Conservation (phyloP, 352 stramenopile genomes). For the Phytophthora pinifolia region DNA sequence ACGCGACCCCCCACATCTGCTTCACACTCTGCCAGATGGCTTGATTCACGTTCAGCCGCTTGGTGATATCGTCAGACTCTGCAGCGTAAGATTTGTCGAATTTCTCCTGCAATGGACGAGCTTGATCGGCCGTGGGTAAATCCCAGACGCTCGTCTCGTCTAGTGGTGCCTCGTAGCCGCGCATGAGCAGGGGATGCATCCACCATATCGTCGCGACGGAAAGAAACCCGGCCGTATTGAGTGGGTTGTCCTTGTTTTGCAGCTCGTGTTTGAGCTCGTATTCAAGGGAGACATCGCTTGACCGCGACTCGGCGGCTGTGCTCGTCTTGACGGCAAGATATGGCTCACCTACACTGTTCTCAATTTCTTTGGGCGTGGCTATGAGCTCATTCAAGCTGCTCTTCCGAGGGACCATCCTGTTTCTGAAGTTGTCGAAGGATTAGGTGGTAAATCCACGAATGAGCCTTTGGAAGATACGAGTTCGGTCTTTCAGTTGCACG, state of each 20-base stretch:
- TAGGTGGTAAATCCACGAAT: too few relatives aligned
- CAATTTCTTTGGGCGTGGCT: neutral
- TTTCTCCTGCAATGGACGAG: constrained; percentile 26
- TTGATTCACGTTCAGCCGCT: constrained; percentile 27
- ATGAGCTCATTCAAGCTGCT: neutral
- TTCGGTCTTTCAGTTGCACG: too few relatives aligned
- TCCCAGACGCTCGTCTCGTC: constrained; percentile 35
- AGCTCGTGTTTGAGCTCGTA: neutral
- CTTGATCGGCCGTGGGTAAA: constrained; percentile 30
- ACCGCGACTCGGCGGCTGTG: neutral
- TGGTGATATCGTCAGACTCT: constrained; percentile 8
- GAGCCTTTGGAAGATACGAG: too few relatives aligned
- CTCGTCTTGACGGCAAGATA: neutral
- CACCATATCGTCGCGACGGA: constrained; percentile 46
- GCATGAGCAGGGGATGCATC: constrained; percentile 40
- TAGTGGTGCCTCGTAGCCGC: constrained; percentile 30
- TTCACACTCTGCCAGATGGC: constrained; percentile 42
- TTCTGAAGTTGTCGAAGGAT: too few relatives aligned
- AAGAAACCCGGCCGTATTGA: constrained; percentile 37
- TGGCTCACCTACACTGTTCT: neutral
- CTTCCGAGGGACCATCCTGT: too few relatives aligned
- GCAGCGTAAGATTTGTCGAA: constrained; percentile 35
- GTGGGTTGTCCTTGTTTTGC: constrained; percentile 15
- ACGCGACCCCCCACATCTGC: constrained; percentile 25
- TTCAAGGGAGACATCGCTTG: too few relatives aligned